A percentile compares a stretch with the other conserved stretches of the same genome.
Evolutionary conservation across 78 protist genomes (phyloP).

Genomic region (Chrysochromulina parva): DNA sequence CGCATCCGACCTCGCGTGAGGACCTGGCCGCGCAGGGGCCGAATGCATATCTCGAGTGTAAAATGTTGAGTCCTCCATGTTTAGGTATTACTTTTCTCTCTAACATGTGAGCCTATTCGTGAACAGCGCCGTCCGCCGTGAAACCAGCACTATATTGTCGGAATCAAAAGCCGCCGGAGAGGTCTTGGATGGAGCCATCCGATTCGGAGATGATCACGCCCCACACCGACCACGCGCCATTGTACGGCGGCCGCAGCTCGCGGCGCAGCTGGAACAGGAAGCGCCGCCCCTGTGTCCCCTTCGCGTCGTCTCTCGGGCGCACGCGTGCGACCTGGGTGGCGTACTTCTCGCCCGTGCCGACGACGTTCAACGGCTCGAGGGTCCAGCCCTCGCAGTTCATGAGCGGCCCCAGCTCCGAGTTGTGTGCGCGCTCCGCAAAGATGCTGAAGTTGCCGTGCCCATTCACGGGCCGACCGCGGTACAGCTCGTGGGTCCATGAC

Average conservation of each 20-base stretch:
- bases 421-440: neutral
- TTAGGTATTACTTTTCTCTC: no score
- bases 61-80: no score
- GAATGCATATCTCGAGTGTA: no score
- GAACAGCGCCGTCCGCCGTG: no score
- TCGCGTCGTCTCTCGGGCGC: neutral
- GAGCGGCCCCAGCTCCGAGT: neutral
- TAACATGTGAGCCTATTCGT: no score
- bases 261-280: slow-evolving; percentile 1
- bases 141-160: no score
- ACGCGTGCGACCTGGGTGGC: neutral
- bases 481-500: neutral
- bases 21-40: no score
- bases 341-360: neutral
- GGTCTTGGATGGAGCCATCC: neutral
- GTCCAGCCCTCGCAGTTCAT: neutral
- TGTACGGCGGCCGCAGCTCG: slow-evolving; percentile 9
- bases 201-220: neutral
- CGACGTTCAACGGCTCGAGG: neutral
- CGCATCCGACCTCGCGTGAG: no score
- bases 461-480: slow-evolving; percentile 9
- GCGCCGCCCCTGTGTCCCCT: neutral
- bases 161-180: neutral
- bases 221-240: slow-evolving; percentile 1
- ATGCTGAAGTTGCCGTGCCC: neutral